A percentile compares a stretch with the other conserved stretches of the same genome.
phyloP scores from a whole-genome alignment of 345 rosid species.

The Reutealis trisperma region DNA sequence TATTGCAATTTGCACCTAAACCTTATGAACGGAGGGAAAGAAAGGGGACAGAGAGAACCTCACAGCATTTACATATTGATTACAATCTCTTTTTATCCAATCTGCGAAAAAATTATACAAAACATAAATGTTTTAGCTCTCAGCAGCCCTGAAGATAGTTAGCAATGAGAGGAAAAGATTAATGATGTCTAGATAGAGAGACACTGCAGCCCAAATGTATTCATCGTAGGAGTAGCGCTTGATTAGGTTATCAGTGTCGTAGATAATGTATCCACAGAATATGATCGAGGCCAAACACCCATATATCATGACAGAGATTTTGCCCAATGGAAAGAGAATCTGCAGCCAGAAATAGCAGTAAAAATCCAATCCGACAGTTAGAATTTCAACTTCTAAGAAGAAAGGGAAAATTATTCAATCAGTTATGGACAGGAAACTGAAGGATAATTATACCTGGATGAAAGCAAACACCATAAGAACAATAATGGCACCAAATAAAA shows the following conservation, averaged over 20 bases:
- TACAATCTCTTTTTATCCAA: background rate
- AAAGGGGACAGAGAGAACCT: background rate
- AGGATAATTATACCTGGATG: constrained; percentile 56
- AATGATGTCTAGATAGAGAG: constrained; percentile 69
- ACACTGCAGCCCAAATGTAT: constrained; percentile 86
- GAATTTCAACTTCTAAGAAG: background rate
- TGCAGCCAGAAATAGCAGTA: constrained; percentile 34
- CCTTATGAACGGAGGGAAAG: background rate
- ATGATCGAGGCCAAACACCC: constrained; percentile 76
- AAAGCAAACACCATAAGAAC: constrained; percentile 65
- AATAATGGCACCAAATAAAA: constrained; percentile 74
- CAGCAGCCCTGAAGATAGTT: constrained; percentile 74
- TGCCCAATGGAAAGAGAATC: constrained; percentile 79
- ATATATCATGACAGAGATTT: constrained; percentile 70
- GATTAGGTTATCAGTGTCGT: constrained; percentile 85
- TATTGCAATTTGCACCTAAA: background rate
- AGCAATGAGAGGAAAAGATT: constrained; percentile 75
- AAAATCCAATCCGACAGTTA: background rate
- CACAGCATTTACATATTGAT: background rate
- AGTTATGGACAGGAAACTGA: background rate
- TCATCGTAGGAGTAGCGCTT: constrained; percentile 80
- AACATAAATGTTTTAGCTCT: constrained; percentile 19
- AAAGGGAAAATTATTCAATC: too few relatives aligned
- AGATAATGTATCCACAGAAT: constrained; percentile 82
- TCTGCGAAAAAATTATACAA: background rate